Percentiles rank a stretch among this genome's conserved stretches.
Conservation (phyloP, 2,329 filamentous ascomycete species). For the Apiospora kogelbergensis region DNA sequence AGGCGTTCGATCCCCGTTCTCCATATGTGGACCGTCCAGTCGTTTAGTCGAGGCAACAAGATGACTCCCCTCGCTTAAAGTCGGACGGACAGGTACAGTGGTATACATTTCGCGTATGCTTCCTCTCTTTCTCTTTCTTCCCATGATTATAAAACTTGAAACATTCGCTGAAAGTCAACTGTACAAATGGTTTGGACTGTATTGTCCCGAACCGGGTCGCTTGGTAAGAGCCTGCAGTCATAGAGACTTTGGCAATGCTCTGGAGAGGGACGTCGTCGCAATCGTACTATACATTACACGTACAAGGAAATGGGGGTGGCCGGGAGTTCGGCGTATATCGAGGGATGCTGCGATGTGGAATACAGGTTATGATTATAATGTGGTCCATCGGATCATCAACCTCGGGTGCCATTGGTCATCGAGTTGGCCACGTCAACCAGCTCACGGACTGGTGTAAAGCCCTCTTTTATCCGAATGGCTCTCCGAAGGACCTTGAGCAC, state of each 20-base stretch:
- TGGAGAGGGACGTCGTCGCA: background rate
- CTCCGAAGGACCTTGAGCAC: constrained; percentile 28
- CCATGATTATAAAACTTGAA: background rate
- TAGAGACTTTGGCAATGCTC: background rate
- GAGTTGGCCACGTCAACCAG: constrained; percentile 20
- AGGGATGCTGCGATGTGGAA: background rate
- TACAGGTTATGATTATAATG: background rate
- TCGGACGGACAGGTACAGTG: background rate
- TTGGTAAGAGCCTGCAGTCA: background rate
- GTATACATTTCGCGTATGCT: background rate
- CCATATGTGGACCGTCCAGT: background rate
- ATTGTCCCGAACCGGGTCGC: background rate
- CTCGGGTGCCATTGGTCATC: constrained; percentile 21
- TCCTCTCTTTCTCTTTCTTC: background rate
- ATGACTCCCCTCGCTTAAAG: no score
- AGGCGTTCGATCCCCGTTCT: background rate
- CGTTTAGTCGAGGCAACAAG: background rate
- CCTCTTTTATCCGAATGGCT: constrained; percentile 23
- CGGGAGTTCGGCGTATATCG: background rate
- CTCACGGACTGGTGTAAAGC: constrained; percentile 29
- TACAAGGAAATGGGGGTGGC: background rate
- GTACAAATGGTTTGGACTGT: background rate
- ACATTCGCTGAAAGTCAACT: background rate
- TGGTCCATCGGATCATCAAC: background rate
- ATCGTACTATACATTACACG: constrained; percentile 5